Evolutionary conservation across 805 yeast species (phyloP), one percentile per base, ranked within the genome.

Genomic region (Candida maltosa): DNA sequence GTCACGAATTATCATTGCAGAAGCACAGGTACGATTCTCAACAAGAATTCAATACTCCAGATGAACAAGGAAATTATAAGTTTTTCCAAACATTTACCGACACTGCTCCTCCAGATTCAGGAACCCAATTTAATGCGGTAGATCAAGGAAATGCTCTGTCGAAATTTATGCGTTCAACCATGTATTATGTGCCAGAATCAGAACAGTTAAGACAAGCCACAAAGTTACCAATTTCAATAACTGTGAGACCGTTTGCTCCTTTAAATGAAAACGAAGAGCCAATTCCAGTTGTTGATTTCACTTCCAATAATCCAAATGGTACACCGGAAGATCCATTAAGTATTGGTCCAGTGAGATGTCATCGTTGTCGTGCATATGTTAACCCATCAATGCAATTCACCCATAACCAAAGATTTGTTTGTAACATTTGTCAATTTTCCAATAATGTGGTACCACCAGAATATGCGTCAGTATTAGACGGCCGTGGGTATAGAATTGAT

Each of bases 131-230:
- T 51, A 68, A 65, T 30, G 75, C 83, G 2, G 65, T 76, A 19
- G 97, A 93, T 55, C 95, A 89, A 55, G 95, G 95, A 5, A 76
- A 81, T 6, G 78, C 95, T 3, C 78, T 86, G 16, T 93, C 97
- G 3, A 77, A 85, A 40, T 80, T 80, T 56, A 75, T 85, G 52
- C 71, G 95, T 40, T 64, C 86, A 42, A 69, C 95, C 4, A 76
- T 88, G 85, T 86, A 87, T 59, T 78, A 81, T 46, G 75, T 88
- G 6, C 98, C 98, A 3, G 75, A 73, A 25, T 68, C 80, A 12
- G 91, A 86, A 40, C 75, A 73, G 33, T 62, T 88, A 37, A 73
- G 93, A 49, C 67, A 73, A 17, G 73, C 80, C 3, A 74, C 96
- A 0, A 78, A 76, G 40, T 61, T 93, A 34, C 97, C 98, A 1